Base-by-base conservation (phyloP, 306 rosid genomes). In the Oemleria cerasiformis region DNA sequence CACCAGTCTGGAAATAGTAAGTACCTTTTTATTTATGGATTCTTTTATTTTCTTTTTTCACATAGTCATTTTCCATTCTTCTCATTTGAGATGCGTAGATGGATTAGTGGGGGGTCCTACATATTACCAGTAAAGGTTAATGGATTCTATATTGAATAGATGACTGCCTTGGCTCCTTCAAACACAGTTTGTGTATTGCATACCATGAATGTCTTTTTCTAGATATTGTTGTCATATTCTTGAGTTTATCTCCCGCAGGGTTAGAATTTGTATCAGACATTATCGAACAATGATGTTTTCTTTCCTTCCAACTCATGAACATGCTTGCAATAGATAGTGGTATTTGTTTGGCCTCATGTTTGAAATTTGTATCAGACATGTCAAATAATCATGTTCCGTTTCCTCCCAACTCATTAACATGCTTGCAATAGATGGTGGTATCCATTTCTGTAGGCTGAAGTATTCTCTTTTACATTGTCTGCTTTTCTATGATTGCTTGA, bases 1-100 rank as follows among this genome's bases (percentile, higher is more conserved):
- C 96, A 56, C 90, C 92, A 8, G 88, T 87, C 8, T 90, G 92
- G 92, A 90, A 87, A 83, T 90, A 83, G 88, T 88, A 83, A 83
- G 93, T 81, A 11, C 16, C 16, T 70, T 23, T 20, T 36, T 3
- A 1, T 50, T 51, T 36, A 7, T 13, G 64, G 40, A 16, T n/a
- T 23, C 9, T 14, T 5, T 3, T 0, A 0, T 8, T 14, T 23
- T 57, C 16, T 23, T 23, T 9, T 13, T 13, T 4, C 15, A 12
- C 50, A 30, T 2, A 30, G 50, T 12, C 6, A 9, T 45, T 30
- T 30, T 30, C 36, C 36, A 1, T 30, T 30, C 36, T 30, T 30
- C 30, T 25, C 30, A 30, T 30, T 30, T 30, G 36, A 30, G 36
- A 1, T 30, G 36, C 36, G 36, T 30, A 30, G 36, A 30, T 30